Evolutionary conservation across 805 yeast species (phyloP).

Genomic region (Metschnikowia amazonensis): DNA sequence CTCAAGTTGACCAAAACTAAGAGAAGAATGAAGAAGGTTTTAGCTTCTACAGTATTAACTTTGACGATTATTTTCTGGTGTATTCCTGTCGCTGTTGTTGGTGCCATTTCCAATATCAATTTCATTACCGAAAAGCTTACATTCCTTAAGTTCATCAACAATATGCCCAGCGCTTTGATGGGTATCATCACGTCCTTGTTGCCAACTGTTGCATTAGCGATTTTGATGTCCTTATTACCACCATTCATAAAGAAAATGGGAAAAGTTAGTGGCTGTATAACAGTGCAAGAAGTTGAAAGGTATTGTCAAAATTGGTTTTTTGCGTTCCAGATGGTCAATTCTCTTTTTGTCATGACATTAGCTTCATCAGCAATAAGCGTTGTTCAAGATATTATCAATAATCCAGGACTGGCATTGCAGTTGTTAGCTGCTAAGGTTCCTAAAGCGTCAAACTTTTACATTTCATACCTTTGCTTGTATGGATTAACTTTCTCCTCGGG

Average conservation of each 20-base stretch:
- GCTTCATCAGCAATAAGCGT: conserved; percentile 80
- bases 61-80: conserved; percentile 85
- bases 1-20: conserved; percentile 53
- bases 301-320: conserved; percentile 87
- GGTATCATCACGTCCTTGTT: conserved; percentile 87
- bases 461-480: conserved; percentile 73
- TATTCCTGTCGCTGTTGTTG: conserved; percentile 96
- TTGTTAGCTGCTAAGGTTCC: conserved; percentile 77
- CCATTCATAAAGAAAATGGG: conserved; percentile 78
- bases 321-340: conserved; percentile 88
- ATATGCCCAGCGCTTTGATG: conserved; percentile 63
- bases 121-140: conserved; percentile 66
- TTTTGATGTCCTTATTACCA: conserved; percentile 85
- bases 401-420: conserved; percentile 70
- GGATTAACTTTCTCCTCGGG: conserved; percentile 81
- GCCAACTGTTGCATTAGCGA: conserved; percentile 76
- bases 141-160: conserved; percentile 71
- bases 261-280: conserved; percentile 64
- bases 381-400: conserved; percentile 59
- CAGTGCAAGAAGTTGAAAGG: conserved; percentile 67
- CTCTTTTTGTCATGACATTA: conserved; percentile 77
- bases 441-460: conserved; percentile 86
- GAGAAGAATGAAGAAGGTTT: conserved; percentile 53
- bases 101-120: conserved; percentile 84
- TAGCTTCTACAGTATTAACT: conserved; percentile 63